phyloP scores from a whole-genome alignment of 768 basidiomycete genomes.

The Russula dissimulans region DNA sequence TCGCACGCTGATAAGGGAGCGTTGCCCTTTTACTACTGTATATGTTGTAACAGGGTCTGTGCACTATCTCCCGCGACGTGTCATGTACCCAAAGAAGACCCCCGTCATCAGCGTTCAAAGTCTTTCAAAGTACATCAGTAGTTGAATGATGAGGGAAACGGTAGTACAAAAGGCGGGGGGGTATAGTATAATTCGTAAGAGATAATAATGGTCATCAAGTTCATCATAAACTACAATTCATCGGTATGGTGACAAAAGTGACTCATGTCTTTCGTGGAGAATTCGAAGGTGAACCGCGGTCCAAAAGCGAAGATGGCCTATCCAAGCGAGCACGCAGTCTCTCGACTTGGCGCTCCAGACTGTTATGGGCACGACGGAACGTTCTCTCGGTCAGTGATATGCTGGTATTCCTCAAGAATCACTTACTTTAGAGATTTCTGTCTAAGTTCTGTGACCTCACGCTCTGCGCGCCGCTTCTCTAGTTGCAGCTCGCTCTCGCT shows the following conservation, averaged over 20 bases:
- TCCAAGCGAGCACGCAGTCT: constrained; percentile 56
- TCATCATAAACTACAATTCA: not conserved
- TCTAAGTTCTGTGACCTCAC: constrained; percentile 66
- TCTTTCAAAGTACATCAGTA: constrained; percentile 1
- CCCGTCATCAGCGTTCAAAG: not conserved
- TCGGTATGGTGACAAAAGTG: not conserved
- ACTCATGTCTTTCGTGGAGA: constrained; percentile 28
- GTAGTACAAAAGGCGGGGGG: not conserved
- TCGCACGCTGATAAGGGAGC: too few relatives aligned
- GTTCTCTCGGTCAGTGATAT: not conserved
- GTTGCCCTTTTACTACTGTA: too few relatives aligned
- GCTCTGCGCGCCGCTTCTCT: constrained; percentile 65
- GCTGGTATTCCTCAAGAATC: not conserved
- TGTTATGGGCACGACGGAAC: not conserved
- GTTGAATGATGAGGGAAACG: not conserved
- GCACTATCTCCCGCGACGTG: too few relatives aligned
- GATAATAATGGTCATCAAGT: not conserved
- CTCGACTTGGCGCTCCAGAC: constrained; percentile 57
- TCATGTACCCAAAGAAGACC: too few relatives aligned
- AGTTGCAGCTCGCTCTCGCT: constrained; percentile 57
- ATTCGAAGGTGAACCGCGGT: constrained; percentile 26
- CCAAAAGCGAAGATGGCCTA: constrained; percentile 37
- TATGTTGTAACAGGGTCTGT: too few relatives aligned
- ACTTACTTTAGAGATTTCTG: constrained; percentile 60
- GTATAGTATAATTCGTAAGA: constrained; percentile 5